Base-by-base conservation (phyloP, 164 flowering plant genomes). In the Saururus chinensis region DNA sequence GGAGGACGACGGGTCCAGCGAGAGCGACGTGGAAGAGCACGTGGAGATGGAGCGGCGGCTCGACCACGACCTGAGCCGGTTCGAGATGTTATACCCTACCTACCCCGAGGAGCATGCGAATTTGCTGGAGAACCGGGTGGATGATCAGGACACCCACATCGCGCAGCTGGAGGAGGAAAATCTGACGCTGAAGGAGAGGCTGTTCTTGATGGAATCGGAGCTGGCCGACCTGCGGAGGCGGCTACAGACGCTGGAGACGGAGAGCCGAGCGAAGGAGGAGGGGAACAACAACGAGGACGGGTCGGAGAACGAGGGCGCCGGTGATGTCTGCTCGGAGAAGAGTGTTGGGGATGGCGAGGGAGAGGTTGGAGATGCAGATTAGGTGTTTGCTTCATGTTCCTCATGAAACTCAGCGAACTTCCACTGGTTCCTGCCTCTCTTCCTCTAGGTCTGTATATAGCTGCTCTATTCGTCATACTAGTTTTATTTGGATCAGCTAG, bases 1-100 rank as follows among this genome's bases (percentile, higher is more conserved):
- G n/a, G 84, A 74, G 19, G 84, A 74, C 5, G 85, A 76, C 24
- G 95, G 85, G 20, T 89, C 95, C 9, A 87, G 96, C 64, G 98
- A 87, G 71, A 92, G 96, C 66, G 96, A 89, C 71, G 89, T 89
- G 57, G 98, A 92, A 76, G 98, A 92, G 74, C 96, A 88, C 66
- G 84, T 84, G 21, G 98, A 92, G 79, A 91, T 92, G 62, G 95
- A 89, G 76, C 83, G 96, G 77, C 81, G 98, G 60, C 61, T 92
- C 78, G 96, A 92, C 65, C 96, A 89, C 67, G 98, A 92, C 67
- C 75, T 89, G 83, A 92, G 98, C 67, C 73, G 96, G 64, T 92
- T 92, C 58, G 98, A 92, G 76, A 87, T 92, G 96, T 81, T 87
- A 56, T 85, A 84, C 69, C 96, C 95, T 0, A 82, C 75, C 58